A percentile compares a stretch with the other conserved stretches of the same genome.
These are phyloP conservation scores for Grigorovia transvaalensis DNA, from an alignment of 805 yeast genomes.

Conservation along the genomic window DNA sequence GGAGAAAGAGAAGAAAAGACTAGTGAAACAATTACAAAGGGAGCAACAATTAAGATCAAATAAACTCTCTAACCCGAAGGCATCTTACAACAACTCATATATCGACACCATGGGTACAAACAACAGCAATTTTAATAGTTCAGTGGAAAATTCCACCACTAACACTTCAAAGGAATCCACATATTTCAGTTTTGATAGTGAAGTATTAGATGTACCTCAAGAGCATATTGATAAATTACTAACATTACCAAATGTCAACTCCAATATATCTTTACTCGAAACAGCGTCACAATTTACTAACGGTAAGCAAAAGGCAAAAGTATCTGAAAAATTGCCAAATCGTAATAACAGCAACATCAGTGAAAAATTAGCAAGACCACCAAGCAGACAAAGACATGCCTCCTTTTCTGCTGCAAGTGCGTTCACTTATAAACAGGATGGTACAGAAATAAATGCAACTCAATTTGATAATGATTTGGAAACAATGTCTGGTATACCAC, in stretches of 20 bases:
- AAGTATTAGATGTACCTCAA: not conserved
- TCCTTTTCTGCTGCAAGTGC: slow-evolving; percentile 36
- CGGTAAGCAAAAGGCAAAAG: no score
- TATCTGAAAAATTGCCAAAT: no score
- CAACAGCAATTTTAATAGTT: no score
- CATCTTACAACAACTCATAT: no score
- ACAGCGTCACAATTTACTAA: no score
- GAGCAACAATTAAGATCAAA: not conserved
- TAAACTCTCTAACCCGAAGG: not conserved
- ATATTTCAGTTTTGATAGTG: not conserved
- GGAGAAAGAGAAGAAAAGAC: slow-evolving; percentile 3
- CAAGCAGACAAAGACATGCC: slow-evolving; percentile 29
- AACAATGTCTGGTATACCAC: slow-evolving; percentile 33
- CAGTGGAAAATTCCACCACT: not conserved
- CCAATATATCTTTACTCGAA: no score
- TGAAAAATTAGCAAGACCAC: not conserved
- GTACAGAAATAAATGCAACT: slow-evolving; percentile 1
- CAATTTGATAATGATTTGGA: slow-evolving; percentile 9
- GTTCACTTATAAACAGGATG: slow-evolving; percentile 23
- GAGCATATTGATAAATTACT: not conserved
- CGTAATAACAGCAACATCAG: not conserved
- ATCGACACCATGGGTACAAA: no score
- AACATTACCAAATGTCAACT: no score
- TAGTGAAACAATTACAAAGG: slow-evolving; percentile 1
- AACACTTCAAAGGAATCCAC: not conserved